phyloP scores from a whole-genome alignment of 805 yeast genomes.

The Starmerella etchellsii region DNA sequence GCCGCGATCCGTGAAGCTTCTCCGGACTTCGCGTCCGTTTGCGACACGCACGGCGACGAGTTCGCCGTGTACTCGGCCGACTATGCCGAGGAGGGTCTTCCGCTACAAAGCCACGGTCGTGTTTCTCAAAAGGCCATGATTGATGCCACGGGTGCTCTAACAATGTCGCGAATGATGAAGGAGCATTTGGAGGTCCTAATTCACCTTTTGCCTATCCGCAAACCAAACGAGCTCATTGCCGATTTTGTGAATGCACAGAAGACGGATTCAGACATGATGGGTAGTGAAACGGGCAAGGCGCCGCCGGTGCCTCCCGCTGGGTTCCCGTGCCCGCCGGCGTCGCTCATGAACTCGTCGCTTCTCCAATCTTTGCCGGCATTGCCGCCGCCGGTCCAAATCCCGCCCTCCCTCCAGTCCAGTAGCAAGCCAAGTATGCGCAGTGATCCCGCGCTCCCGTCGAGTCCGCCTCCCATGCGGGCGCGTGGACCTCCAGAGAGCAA shows the following conservation, averaged over 20 bases:
- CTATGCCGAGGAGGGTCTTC: slow-evolving; percentile 29
- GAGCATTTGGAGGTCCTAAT: slow-evolving; percentile 15
- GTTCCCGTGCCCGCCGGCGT: slow-evolving; percentile 2
- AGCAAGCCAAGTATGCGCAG: neutral
- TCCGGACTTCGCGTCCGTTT: slow-evolving; percentile 28
- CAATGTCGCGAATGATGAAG: slow-evolving; percentile 3
- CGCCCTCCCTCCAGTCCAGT: slow-evolving; percentile 1
- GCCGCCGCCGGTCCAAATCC: slow-evolving; percentile 8
- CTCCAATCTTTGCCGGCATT: slow-evolving; percentile 2
- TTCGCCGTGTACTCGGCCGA: slow-evolving; percentile 32
- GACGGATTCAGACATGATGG: neutral
- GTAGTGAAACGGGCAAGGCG: neutral
- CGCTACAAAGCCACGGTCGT: slow-evolving; percentile 32
- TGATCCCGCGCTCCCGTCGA: slow-evolving; percentile 8
- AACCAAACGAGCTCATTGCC: slow-evolving; percentile 10
- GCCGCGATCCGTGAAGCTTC: slow-evolving; percentile 26
- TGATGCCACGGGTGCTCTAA: slow-evolving; percentile 14
- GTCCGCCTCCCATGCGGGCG: slow-evolving; percentile 17
- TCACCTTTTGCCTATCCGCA: slow-evolving; percentile 14
- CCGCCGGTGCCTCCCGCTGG: neutral
- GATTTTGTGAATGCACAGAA: slow-evolving; percentile 2
- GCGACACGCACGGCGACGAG: slow-evolving; percentile 23
- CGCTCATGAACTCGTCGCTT: slow-evolving; percentile 1
- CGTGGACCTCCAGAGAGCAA: neutral
- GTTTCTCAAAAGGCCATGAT: slow-evolving; percentile 13